Base-by-base conservation (phyloP, 441 rosid genomes). In the Erysimum pusillum region DNA sequence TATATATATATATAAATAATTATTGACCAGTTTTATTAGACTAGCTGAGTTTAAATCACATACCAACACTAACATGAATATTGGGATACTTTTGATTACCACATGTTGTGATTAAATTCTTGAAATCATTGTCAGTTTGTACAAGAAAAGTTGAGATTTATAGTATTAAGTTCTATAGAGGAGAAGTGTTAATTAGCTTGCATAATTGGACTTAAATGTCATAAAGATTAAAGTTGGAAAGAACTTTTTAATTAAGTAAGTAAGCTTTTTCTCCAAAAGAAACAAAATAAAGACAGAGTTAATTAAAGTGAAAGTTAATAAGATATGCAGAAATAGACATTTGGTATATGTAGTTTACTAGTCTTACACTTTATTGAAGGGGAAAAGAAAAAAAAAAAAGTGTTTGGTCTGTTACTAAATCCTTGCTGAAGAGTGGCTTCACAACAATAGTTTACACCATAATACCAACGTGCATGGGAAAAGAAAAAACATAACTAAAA, bases 391-490 rank as follows among this genome's bases (percentile, higher is more conserved):
- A 11, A 46, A 22, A 51, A 14, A 48, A 39, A 25, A 45, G 12
- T 52, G 18, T 53, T 60, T 63, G 28, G 28, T 25, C 2, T 49
- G 42, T 58, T 28, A 65, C 52, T 53, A 44, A 34, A 45, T 54
- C 22, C 14, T n/a, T 54, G 32, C 54, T 54, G 14, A 42, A 54
- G 58, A 76, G 15, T 38, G 45, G 35, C 14, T 36, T 70, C 68
- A 60, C 42, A 46, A 10, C 61, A 58, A 31, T 76, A 51, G 70
- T 34, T 53, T 42, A 69, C 58, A 53, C 57, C 59, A 62, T 22
- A 69, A 65, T 32, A 71, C 64, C 77, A 71, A 78, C 81, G 81
- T 72, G 81, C 73, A 78, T 77, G 73, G 53, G 17, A 66, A 58
- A 11, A 34, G 11, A 18, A 42, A 34, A 67, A 38, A 31, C 51